Percentiles rank a stretch among this genome's conserved stretches.
Evolutionary conservation across 768 basidiomycete genomes (phyloP).

Genomic region (Trametes cubensis): DNA sequence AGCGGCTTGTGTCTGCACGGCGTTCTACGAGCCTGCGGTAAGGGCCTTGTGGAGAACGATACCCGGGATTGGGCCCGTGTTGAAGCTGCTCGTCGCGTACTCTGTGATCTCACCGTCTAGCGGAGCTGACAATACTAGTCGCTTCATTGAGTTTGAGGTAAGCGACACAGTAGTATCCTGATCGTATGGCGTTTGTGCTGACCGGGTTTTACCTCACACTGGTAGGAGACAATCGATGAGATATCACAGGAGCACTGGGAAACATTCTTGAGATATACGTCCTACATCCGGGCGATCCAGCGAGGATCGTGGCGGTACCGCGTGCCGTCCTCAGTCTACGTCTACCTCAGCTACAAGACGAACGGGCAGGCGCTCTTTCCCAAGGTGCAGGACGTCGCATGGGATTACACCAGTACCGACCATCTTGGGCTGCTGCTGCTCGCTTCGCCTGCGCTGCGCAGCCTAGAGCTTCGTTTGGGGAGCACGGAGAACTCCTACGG

Average conservation of each 20-base stretch:
- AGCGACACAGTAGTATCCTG: not conserved
- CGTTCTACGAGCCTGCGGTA: conserved; percentile 2
- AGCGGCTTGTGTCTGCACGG: not conserved
- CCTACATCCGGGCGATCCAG: not conserved
- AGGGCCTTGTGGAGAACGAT: conserved; percentile 1
- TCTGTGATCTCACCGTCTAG: no score
- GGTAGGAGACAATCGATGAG: not conserved
- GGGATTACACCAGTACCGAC: not conserved
- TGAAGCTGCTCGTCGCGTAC: not conserved
- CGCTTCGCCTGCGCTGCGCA: not conserved
- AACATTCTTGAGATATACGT: not conserved
- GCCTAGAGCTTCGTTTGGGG: not conserved
- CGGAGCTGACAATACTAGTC: no score
- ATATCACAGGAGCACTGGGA: not conserved
- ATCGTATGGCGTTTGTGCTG: not conserved
- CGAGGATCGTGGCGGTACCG: not conserved
- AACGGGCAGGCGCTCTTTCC: conserved; percentile 3
- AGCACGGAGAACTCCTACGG: not conserved
- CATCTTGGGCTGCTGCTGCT: not conserved
- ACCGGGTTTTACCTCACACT: not conserved
- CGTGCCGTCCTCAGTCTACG: not conserved
- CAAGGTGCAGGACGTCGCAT: not conserved
- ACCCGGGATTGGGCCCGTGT: not conserved
- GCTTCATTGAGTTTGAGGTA: no score
- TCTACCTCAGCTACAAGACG: conserved; percentile 2